Evolutionary conservation across 2,329 filamentous ascomycete genomes (phyloP), one percentile per base, ranked within the genome.

Genomic region (Trichoderma polysporum): DNA sequence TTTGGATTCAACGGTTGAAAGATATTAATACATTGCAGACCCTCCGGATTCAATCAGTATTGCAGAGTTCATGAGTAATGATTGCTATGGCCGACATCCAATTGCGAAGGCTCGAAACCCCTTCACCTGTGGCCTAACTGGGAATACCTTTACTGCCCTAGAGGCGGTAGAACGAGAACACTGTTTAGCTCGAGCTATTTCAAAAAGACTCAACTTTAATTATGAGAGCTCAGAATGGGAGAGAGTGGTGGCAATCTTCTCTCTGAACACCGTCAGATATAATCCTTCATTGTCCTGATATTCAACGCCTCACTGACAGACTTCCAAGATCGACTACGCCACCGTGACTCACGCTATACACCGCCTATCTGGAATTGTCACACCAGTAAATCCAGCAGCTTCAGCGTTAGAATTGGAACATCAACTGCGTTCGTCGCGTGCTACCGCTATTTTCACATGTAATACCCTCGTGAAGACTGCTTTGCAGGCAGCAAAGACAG

Each of bases 101-200:
- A 78, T 91, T 6, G 82, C 84, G 35, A 82, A 86, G 69, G 90
- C 91, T 19, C 82, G 82, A 52, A 85, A 89, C 63, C 91, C 91
- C 1, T 96, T 90, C 78, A 93, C 90, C 39, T 94, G 91, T 74
- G 92, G 91, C n/a, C 71, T 94, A 29, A 88, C 88, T 0, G 91
- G 91, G 54, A 88, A 85, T 75, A 85, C 86, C 4, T 91, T 89
- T 76, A 86, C 86, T 9, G 82, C 84, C 7, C 71, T 82, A 39
- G 86, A 94, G 71, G 84, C 92, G 52, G 85, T 84, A 59, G 82
- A 88, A 66, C 85, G 91, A 25, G 85, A 91, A 13, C 88, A 92
- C 31, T 83, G 81, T 59, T 82, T 95, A 19, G 85, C 92, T 15
- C 85, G 90, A 66, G 89, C 86, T 25, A 79, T 95, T 35, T 84